Conservation (phyloP, 2,329 filamentous ascomycete species). For the Microcyclosporella mali region DNA sequence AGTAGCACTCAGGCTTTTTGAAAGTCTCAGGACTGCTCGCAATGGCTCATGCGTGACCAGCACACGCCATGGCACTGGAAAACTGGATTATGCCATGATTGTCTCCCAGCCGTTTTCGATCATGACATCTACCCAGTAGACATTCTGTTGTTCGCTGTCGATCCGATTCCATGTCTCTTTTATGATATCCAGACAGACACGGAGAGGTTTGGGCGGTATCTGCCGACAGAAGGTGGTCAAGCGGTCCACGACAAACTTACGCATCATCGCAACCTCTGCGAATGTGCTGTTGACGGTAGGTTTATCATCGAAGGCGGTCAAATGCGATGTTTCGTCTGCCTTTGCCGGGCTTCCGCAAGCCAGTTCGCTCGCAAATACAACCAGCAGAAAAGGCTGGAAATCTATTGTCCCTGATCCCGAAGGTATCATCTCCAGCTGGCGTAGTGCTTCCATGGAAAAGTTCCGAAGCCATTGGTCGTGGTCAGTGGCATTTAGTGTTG, state of each 20-base stretch:
- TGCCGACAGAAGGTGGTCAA: constrained; percentile 10
- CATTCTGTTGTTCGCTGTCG: constrained; percentile 42
- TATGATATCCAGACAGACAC: constrained; percentile 45
- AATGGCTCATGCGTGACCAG: no score
- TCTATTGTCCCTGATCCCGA: constrained; percentile 49
- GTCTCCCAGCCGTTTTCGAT: constrained; percentile 54
- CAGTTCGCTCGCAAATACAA: constrained; percentile 32
- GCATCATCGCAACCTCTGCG: constrained; percentile 15
- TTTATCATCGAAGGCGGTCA: background rate
- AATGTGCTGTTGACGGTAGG: constrained; percentile 6
- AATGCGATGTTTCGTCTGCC: background rate
- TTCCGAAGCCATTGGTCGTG: constrained; percentile 43
- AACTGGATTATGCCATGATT: constrained; percentile 41
- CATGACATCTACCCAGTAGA: constrained; percentile 55
- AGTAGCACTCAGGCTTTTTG: constrained; percentile 38
- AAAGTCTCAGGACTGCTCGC: no score
- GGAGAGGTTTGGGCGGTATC: constrained; percentile 48
- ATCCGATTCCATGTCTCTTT: constrained; percentile 49
- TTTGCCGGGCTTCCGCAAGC: constrained; percentile 7
- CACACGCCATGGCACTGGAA: background rate
- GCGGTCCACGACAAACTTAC: constrained; percentile 18
- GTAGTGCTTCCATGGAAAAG: constrained; percentile 48
- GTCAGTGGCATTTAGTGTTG: background rate
- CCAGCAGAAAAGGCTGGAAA: constrained; percentile 50
- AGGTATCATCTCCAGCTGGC: constrained; percentile 46